Evolutionary conservation across 148 eudicot genomes (phyloP), one percentile per base, ranked within the genome.

Genomic region (Spergularia bocconei): DNA sequence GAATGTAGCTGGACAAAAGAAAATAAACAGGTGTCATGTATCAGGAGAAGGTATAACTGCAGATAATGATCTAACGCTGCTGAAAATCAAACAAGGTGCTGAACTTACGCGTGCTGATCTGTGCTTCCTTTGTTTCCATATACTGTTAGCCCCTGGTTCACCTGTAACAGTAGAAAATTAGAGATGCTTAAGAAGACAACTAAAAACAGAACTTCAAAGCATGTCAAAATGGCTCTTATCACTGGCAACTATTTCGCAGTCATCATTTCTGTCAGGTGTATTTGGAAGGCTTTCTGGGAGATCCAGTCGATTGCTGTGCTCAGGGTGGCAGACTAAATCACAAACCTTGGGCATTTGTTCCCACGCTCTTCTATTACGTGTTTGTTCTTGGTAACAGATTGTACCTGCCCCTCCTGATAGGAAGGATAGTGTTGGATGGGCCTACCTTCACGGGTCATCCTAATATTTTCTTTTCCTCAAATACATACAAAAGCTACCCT

Each of bases 121-220:
- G 99, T 95, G 89, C 99, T 95, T 76, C 99, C 99, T 87, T 95
- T 95, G 81, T 95, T 92, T 78, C 99, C 99, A 79, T 95, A 95
- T 6, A 95, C 99, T 56, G 88, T 83, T 61, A 95, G 82, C 59
- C 99, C 99, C 77, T 95, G 99, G 84, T 90, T 95, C 74, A 95
- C 97, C 99, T 95, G 85, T 74, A 61, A 72, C 21, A 74, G 13
- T 17, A 69, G 7, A 61, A 72, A n/a, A 74, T 10, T 17, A 69
- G 4, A 66, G 71, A 77, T 25, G 13, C 39, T 51, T 51, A 19
- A 38, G 53, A 75, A 56, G n/a, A 64, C 51, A 56, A 23, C 48
- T 38, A 57, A 61, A 61, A 8, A 56, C 6, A 17, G 41, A 48
- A 41, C 16, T 1, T 23, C 5, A 38, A 59, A 20, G n/a, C 17